These are phyloP conservation scores for Gliomastix tumulicola DNA, from an alignment of 2,329 filamentous ascomycete genomes.

Conservation along the genomic window DNA sequence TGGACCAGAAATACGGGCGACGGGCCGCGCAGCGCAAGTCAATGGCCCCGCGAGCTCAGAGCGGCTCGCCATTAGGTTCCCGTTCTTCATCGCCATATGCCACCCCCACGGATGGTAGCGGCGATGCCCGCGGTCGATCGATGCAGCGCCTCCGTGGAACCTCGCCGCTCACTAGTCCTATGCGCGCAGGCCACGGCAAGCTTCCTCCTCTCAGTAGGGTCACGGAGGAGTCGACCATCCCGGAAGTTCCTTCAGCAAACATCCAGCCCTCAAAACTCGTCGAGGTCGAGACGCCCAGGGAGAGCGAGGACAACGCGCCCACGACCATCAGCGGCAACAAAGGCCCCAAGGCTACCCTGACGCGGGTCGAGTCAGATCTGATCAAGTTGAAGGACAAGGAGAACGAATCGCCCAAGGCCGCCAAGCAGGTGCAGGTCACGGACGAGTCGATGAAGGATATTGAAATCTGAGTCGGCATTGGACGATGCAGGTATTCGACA, in stretches of 20 bases:
- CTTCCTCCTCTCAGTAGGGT: slow-evolving; percentile 68
- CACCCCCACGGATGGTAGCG: slow-evolving; percentile 52
- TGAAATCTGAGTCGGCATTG: slow-evolving; percentile 51
- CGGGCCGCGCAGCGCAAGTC: slow-evolving; percentile 48
- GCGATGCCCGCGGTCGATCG: slow-evolving; percentile 61
- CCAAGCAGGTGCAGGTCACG: slow-evolving; percentile 32
- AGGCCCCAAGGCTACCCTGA: slow-evolving; percentile 19
- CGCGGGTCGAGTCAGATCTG: slow-evolving; percentile 24
- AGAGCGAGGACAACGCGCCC: slow-evolving; percentile 26
- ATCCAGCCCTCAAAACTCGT: slow-evolving; percentile 44
- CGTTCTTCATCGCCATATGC: slow-evolving; percentile 55
- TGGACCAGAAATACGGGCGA: slow-evolving; percentile 90
- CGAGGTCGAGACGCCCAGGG: slow-evolving; percentile 47
- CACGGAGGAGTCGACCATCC: slow-evolving; percentile 54
- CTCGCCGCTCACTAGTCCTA: slow-evolving; percentile 58
- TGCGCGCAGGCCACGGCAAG: slow-evolving; percentile 58
- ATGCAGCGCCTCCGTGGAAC: slow-evolving; percentile 62
- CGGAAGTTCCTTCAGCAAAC: slow-evolving; percentile 26
- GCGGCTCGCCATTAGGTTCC: slow-evolving; percentile 37
- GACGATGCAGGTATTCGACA: neutral
- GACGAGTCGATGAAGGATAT: slow-evolving; percentile 55
- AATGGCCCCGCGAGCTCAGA: slow-evolving; percentile 27
- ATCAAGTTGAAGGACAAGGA: slow-evolving; percentile 31
- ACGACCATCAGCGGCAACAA: too few relatives aligned
- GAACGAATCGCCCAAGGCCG: slow-evolving; percentile 26